Evolutionary conservation across 1,284 basidiomycete species (phyloP).

Genomic region (Ceratobasidium sp.): DNA sequence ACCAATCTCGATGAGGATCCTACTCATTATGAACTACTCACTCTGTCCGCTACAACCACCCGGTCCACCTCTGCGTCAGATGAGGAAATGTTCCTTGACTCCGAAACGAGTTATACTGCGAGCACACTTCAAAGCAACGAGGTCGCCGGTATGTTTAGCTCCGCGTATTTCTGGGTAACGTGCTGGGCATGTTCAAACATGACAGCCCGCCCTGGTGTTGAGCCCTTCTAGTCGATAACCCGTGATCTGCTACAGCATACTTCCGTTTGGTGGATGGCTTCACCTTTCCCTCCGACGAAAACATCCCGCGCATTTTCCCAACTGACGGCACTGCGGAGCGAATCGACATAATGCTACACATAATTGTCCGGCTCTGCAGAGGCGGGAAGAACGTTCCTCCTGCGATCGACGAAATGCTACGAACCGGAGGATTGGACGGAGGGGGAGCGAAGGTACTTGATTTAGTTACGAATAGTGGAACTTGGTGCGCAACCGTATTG

Average conservation of each 20-base stretch:
- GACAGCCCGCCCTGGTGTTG: too few species aligned
- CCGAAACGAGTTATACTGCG: background rate
- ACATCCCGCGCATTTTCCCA: constrained; percentile 17
- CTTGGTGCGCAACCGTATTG: constrained; percentile 3
- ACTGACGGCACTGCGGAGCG: constrained; percentile 5
- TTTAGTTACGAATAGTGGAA: constrained; percentile 10
- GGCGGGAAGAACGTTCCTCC: constrained; percentile 13
- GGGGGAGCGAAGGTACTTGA: background rate
- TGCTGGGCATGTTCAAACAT: too few species aligned
- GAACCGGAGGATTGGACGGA: background rate
- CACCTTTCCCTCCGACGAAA: constrained; percentile 9
- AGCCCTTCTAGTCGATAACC: background rate
- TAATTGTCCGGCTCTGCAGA: background rate
- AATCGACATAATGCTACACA: background rate
- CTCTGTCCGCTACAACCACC: background rate
- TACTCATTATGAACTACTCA: background rate
- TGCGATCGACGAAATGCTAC: background rate
- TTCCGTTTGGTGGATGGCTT: constrained; percentile 13
- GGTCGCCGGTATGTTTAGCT: background rate
- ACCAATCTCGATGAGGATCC: background rate
- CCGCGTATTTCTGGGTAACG: background rate
- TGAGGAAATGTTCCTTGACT: background rate
- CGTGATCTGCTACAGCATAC: background rate
- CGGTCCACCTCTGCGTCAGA: background rate
- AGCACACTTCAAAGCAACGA: background rate